phyloP scores from a whole-genome alignment of 2,329 filamentous ascomycete genomes.

The Diaporthe aspalathi region DNA sequence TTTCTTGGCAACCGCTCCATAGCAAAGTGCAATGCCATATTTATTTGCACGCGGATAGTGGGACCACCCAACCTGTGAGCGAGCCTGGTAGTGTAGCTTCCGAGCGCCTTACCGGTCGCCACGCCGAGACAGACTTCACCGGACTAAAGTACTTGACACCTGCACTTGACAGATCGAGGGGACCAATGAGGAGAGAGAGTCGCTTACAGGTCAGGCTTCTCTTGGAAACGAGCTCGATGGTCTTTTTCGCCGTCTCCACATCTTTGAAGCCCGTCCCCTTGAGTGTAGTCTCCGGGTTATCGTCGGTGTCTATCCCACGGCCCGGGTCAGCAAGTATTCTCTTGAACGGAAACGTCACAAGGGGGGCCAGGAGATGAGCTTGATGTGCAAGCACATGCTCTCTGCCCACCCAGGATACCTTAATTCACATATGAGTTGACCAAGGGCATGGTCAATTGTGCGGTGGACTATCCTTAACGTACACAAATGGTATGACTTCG shows the following conservation, averaged over 20 bases:
- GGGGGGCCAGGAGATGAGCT: neutral
- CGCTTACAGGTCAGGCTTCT: conserved; percentile 28
- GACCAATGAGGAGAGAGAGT: conserved; percentile 8
- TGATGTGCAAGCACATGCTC: neutral
- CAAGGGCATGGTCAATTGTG: too few relatives aligned
- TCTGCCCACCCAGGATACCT: neutral
- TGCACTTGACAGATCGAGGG: neutral
- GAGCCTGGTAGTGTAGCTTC: neutral
- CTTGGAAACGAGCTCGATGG: conserved; percentile 36
- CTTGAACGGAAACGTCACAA: neutral
- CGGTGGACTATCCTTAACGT: neutral
- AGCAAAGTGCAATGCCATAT: neutral
- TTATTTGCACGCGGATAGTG: neutral
- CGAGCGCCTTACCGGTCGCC: neutral
- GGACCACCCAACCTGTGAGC: too few relatives aligned
- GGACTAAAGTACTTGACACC: neutral
- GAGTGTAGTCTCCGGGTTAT: conserved; percentile 37
- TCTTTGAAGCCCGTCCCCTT: conserved; percentile 38
- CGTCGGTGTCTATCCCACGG: conserved; percentile 31
- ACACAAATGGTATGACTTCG: conserved; percentile 36
- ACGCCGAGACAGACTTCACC: neutral
- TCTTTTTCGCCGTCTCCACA: conserved; percentile 37
- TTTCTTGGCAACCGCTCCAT: too few relatives aligned
- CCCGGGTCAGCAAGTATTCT: neutral
- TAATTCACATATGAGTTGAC: neutral